phyloP scores from a whole-genome alignment of 805 yeast genomes.

The Ogataea paradorogensis region DNA sequence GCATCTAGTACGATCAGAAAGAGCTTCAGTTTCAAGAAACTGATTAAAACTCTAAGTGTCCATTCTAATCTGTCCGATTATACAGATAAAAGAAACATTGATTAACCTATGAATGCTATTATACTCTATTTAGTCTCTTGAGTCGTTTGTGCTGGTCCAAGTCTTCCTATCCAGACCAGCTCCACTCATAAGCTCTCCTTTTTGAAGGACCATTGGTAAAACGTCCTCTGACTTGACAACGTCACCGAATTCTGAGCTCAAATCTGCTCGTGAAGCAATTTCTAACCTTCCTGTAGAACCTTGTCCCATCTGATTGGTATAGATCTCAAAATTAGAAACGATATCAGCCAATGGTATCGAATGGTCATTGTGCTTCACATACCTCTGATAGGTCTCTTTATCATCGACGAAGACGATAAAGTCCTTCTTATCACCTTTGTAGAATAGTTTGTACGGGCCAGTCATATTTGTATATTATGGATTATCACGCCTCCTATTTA shows the following conservation, averaged over 20 bases:
- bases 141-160: conserved; percentile 44
- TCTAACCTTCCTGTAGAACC: conserved; percentile 73
- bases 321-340: conserved; percentile 65
- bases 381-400: conserved; percentile 45
- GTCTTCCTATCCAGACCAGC: conserved; percentile 21
- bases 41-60: conserved; percentile 18
- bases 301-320: conserved; percentile 51
- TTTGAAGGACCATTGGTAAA: conserved; percentile 53
- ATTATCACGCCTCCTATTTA: neutral
- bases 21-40: conserved; percentile 16
- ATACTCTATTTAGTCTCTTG: conserved; percentile 22
- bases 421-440: conserved; percentile 63
- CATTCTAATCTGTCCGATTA: conserved; percentile 14
- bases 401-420: conserved; percentile 65
- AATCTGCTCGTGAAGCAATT: conserved; percentile 64
- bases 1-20: conserved; percentile 11
- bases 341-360: conserved; percentile 55
- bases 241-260: conserved; percentile 68
- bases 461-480: conserved; percentile 4
- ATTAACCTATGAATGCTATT: conserved; percentile 2
- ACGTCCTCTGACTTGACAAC: conserved; percentile 47
- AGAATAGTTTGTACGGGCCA: conserved; percentile 49
- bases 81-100: conserved; percentile 2
- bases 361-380: conserved; percentile 48
- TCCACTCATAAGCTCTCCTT: conserved; percentile 52